Evolutionary conservation across 441 rosid genomes (phyloP).

Genomic region (Adansonia gregorii): DNA sequence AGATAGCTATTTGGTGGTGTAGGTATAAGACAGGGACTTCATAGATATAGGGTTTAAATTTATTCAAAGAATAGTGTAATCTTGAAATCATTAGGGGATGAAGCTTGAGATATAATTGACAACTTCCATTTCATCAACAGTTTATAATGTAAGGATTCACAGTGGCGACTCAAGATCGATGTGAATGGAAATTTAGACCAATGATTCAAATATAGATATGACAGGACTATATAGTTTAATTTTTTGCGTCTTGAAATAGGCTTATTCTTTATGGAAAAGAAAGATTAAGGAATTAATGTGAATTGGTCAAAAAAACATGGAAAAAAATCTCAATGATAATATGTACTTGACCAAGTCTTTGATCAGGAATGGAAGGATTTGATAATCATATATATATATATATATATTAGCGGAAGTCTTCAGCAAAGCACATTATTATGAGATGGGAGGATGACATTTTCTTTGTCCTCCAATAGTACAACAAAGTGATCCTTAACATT

Average conservation of each 20-base stretch:
- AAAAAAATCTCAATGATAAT: not conserved
- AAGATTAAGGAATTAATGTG: conserved; percentile 6
- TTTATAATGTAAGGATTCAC: not conserved
- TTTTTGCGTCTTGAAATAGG: conserved; percentile 16
- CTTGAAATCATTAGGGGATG: no score
- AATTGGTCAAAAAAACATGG: conserved; percentile 1
- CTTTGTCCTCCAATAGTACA: conserved; percentile 30
- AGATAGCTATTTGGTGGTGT: not conserved
- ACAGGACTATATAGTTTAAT: not conserved
- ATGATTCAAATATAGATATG: not conserved
- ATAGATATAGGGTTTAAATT: not conserved
- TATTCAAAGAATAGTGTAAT: not conserved
- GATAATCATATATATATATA: not conserved
- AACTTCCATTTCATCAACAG: not conserved
- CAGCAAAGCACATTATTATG: conserved; percentile 1
- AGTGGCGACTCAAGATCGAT: not conserved
- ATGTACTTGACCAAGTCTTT: conserved; percentile 12
- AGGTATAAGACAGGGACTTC: conserved; percentile 1
- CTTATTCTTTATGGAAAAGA: conserved; percentile 10
- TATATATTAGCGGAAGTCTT: conserved; percentile 1
- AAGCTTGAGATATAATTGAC: no score
- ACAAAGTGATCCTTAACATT: conserved; percentile 21
- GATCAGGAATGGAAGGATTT: conserved; percentile 22
- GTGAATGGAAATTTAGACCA: not conserved
- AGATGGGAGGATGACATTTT: not conserved